phyloP scores from a whole-genome alignment of 2,329 filamentous ascomycete genomes.

The Polychaeton citri region DNA sequence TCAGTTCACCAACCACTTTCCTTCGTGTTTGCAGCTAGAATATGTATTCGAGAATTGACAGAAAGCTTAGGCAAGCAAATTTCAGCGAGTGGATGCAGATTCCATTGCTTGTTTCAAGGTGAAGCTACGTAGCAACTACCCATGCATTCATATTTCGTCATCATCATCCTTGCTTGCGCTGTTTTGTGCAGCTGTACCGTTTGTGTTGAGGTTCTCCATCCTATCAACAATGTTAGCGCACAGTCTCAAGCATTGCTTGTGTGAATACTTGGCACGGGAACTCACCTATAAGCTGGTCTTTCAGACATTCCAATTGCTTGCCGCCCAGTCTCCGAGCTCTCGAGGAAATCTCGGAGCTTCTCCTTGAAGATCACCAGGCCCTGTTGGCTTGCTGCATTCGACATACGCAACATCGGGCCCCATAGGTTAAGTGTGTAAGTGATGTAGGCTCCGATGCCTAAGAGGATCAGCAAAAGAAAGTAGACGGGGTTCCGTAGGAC shows the following conservation, averaged over 20 bases:
- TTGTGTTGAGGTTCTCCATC: not conserved
- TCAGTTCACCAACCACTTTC: too few species aligned
- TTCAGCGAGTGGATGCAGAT: too few species aligned
- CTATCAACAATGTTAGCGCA: too few species aligned
- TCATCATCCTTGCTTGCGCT: not conserved
- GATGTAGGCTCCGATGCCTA: conserved; percentile 66
- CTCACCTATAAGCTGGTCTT: not conserved
- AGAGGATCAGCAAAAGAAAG: conserved; percentile 74
- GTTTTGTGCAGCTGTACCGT: not conserved
- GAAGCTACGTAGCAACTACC: too few species aligned
- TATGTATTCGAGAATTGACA: too few species aligned
- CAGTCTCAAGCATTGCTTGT: too few species aligned
- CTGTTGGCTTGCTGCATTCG: conserved; percentile 74
- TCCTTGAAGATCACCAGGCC: conserved; percentile 86
- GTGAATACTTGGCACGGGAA: too few species aligned
- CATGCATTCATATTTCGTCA: not conserved
- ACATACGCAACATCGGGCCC: conserved; percentile 92
- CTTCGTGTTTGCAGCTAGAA: too few species aligned
- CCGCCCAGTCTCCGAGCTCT: conserved; percentile 70
- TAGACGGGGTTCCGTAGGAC: conserved; percentile 89
- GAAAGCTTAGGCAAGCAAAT: too few species aligned
- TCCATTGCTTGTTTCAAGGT: too few species aligned
- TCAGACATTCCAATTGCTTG: conserved; percentile 62
- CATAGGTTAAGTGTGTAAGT: conserved; percentile 91
- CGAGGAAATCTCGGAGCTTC: conserved; percentile 77